Conservation (phyloP, 75 land plant species). For the Pseudotsuga menziesii region DNA sequence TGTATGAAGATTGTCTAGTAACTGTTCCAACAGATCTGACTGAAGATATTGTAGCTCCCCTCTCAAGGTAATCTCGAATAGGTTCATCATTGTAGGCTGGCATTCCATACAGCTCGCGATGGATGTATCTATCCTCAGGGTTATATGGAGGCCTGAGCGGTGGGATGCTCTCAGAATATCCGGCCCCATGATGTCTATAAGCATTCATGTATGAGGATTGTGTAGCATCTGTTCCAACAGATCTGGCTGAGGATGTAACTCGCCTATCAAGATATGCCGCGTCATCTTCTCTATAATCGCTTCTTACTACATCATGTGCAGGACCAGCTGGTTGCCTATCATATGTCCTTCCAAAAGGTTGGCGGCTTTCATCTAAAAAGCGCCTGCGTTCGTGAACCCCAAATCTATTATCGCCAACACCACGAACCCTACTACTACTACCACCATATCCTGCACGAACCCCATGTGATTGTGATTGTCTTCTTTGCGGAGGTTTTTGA, state of each 20-base stretch:
- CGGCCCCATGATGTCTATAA: neutral
- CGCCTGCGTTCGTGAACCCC: neutral
- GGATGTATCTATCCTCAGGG: neutral
- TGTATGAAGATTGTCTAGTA: too few relatives aligned
- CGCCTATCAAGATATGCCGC: neutral
- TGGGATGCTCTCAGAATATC: neutral
- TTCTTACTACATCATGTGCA: neutral
- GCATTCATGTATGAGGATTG: neutral
- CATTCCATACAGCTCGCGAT: neutral
- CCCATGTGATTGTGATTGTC: conserved; percentile 13
- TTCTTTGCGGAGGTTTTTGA: conserved; percentile 28
- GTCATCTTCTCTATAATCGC: conserved; percentile 5
- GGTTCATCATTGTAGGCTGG: conserved; percentile 5
- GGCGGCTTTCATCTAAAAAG: neutral
- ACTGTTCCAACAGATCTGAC: too few relatives aligned
- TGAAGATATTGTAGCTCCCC: too few relatives aligned
- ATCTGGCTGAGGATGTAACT: conserved; percentile 3
- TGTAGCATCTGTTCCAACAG: neutral
- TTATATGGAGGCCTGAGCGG: neutral
- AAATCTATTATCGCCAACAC: neutral
- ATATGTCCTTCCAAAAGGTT: neutral
- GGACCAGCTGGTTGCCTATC: conserved; percentile 5
- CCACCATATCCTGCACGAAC: conserved; percentile 18
- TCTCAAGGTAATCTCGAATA: conserved; percentile 3
- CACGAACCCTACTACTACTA: neutral